These are phyloP conservation scores for Rhizophagus clarus DNA, from an alignment of 192 early-diverging fungal species.

Conservation along the genomic window DNA sequence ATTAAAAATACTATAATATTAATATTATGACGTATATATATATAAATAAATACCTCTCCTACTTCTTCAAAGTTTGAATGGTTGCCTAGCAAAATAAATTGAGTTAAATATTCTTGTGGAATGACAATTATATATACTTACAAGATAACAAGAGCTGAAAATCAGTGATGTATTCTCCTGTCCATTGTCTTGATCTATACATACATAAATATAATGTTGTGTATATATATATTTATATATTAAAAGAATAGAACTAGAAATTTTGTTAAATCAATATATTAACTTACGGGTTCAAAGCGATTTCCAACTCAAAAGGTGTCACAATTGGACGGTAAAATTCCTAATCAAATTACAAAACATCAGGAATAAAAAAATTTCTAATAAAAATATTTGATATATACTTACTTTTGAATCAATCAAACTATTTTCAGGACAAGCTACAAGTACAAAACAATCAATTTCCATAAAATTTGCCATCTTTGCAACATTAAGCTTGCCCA, in stretches of 20 bases:
- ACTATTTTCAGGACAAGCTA: slow-evolving; percentile 94
- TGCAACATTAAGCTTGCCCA: slow-evolving; percentile 93
- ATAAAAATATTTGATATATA: slow-evolving; percentile 28
- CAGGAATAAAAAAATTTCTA: neutral
- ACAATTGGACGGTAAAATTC: slow-evolving; percentile 93
- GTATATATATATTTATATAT: too few relatives aligned
- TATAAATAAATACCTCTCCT: slow-evolving; percentile 5
- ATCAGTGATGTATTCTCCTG: slow-evolving; percentile 71
- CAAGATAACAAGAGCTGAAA: slow-evolving; percentile 63
- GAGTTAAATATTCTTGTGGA: neutral
- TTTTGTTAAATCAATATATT: neutral
- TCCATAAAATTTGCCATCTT: slow-evolving; percentile 98
- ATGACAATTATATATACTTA: slow-evolving; percentile 39
- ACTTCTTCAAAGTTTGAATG: slow-evolving; percentile 37
- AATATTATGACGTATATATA: neutral
- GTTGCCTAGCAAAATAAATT: slow-evolving; percentile 18
- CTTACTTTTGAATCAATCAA: slow-evolving; percentile 78
- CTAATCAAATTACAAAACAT: slow-evolving; percentile 8
- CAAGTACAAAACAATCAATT: slow-evolving; percentile 88
- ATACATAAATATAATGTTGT: slow-evolving; percentile 13
- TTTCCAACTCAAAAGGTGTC: slow-evolving; percentile 88
- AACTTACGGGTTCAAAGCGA: slow-evolving; percentile 66
- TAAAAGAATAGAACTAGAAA: neutral
- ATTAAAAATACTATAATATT: neutral
- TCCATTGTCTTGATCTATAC: slow-evolving; percentile 64